phyloP scores from a whole-genome alignment of 2,329 filamentous ascomycete genomes.

The Drechslera avenae region DNA sequence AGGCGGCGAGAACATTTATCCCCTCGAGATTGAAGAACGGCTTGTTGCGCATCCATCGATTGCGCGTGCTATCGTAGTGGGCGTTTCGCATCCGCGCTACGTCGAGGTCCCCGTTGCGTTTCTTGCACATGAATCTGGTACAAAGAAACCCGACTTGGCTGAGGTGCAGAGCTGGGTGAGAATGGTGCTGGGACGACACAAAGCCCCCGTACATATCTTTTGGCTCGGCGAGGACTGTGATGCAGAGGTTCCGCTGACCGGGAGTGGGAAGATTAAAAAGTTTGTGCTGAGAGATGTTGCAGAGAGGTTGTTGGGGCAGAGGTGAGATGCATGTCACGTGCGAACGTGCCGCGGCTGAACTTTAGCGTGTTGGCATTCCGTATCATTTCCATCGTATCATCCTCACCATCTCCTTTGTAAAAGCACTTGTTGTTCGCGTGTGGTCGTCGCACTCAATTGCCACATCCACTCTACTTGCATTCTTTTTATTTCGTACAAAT shows the following conservation, averaged over 20 bases:
- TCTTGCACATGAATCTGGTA: slow-evolving; percentile 45
- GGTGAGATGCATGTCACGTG: slow-evolving; percentile 8
- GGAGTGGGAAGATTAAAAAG: slow-evolving; percentile 54
- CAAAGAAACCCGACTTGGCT: slow-evolving; percentile 36
- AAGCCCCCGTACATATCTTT: slow-evolving; percentile 73
- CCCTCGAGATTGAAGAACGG: slow-evolving; percentile 75
- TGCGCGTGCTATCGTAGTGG: slow-evolving; percentile 69
- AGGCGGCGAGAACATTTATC: slow-evolving; percentile 58
- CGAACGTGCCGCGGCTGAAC: not conserved
- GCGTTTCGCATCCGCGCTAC: slow-evolving; percentile 71
- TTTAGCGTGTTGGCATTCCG: slow-evolving; percentile 1
- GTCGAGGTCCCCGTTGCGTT: slow-evolving; percentile 76
- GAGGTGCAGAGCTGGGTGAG: slow-evolving; percentile 48
- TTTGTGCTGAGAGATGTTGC: slow-evolving; percentile 44
- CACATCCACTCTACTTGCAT: too few relatives aligned
- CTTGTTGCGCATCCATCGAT: slow-evolving; percentile 68
- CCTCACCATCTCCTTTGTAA: not conserved
- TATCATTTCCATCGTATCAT: too few relatives aligned
- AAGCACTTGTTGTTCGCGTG: too few relatives aligned
- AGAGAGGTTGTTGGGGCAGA: slow-evolving; percentile 27
- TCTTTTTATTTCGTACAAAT: too few relatives aligned
- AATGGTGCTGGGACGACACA: slow-evolving; percentile 48
- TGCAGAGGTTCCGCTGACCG: slow-evolving; percentile 48
- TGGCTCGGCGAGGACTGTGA: slow-evolving; percentile 66
- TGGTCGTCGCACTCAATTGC: too few relatives aligned